phyloP scores from a whole-genome alignment of 345 rosid genomes.

The Clarkia xantiana region DNA sequence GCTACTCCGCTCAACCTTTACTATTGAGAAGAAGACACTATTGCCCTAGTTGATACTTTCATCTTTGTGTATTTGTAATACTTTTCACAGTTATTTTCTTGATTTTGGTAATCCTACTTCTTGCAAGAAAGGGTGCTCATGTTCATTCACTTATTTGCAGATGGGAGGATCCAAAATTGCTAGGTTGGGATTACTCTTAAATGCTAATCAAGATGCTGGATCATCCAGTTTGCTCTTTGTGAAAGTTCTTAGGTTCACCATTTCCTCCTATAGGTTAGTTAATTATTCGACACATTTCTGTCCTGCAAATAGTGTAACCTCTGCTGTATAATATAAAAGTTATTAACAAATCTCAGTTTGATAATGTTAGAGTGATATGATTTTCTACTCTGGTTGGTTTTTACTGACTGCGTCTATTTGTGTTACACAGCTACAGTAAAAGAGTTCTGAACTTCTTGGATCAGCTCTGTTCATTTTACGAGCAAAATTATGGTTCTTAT shows the following conservation, averaged over 20 bases:
- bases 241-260: conserved; percentile 55
- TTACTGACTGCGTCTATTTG: conserved; percentile 2
- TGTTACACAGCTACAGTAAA: conserved; percentile 59
- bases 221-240: conserved; percentile 43
- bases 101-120: background rate
- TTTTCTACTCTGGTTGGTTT: too few relatives aligned
- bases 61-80: conserved; percentile 4
- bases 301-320: background rate
- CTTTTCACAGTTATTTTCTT: background rate
- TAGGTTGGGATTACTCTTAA: conserved; percentile 75
- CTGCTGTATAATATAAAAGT: too few relatives aligned
- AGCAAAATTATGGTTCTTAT: conserved; percentile 36
- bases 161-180: conserved; percentile 64
- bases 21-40: too few relatives aligned
- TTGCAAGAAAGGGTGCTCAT: background rate
- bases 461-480: conserved; percentile 56
- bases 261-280: conserved; percentile 61
- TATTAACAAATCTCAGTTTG: too few relatives aligned
- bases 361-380: too few relatives aligned
- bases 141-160: conserved; percentile 29
- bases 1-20: conserved; percentile 5
- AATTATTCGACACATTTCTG: conserved; percentile 9
- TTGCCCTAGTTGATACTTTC: too few relatives aligned
- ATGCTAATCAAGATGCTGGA: conserved; percentile 34
- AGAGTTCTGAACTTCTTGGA: conserved; percentile 61